Base-by-base conservation (phyloP, 495 filamentous ascomycete species). In the Tuber microsphaerosporum region DNA sequence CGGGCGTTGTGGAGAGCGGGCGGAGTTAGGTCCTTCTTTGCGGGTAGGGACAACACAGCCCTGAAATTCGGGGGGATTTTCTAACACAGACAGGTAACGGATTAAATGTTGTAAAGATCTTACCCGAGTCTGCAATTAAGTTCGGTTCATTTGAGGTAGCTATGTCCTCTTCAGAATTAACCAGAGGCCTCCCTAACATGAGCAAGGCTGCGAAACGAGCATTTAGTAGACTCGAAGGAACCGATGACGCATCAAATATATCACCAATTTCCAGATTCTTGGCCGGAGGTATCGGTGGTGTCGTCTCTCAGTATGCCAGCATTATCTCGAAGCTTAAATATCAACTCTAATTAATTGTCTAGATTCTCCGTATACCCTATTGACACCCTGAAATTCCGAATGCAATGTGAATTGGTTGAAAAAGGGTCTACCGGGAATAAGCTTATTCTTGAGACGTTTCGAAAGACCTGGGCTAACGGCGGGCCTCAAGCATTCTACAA, bases 361-460 rank as follows among this genome's bases (percentile, higher is more conserved):
- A 93, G 91, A 83, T 93, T 96, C 78, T 93, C 91, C 80, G 92
- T 97, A 44, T 99, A 99, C 84, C 95, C 95, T 26, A 89, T 99
- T 75, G 95, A 99, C 83, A 99, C 95, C 1, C 86, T 99, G 71
- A 99, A 99, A 86, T 99, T 99, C 87, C 93, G 93, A 71, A 92
- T 98, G 87, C 95, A 99, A 86, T 97, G 94, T 81, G 92, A 96
- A 82, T 94, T 92, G 19, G 93, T 97, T 9, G 86, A 90, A 80
- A 94, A 93, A 46, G 95, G 96, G 34, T 87, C 90, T 19, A 90
- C 88, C 80, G 95, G 95, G 70, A 97, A 96, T 82, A 88, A 88
- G 31, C 90, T 99, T 56, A 92, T 99, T 77, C 83, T 90, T 51
- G 88, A 89, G 34, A 97, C 94, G 5, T 90, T 92, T 5, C 89